phyloP scores from a whole-genome alignment of 2,329 filamentous ascomycete genomes.

The Ophiostoma triangulosporum region DNA sequence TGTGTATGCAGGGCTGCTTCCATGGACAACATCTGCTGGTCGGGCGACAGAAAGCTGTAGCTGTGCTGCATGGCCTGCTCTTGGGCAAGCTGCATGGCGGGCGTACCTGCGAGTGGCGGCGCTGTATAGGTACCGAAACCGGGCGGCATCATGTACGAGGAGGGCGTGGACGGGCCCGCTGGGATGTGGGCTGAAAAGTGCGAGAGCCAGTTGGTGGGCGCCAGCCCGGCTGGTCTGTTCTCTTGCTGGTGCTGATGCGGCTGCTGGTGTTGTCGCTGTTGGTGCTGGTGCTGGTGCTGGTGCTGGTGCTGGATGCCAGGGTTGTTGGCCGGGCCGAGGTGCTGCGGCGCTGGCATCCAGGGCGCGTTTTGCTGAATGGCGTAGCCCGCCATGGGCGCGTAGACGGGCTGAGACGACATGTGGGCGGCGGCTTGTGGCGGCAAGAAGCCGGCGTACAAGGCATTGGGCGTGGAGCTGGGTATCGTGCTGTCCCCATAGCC shows the following conservation, averaged over 20 bases:
- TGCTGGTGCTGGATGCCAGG: not conserved
- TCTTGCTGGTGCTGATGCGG: not conserved
- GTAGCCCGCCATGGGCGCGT: not conserved
- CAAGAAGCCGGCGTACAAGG: not conserved
- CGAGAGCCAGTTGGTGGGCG: not conserved
- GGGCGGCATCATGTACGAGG: not conserved
- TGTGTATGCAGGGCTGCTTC: not conserved
- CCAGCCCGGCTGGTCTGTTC: not conserved
- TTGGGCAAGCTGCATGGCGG: not conserved
- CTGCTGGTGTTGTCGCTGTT: too few relatives aligned
- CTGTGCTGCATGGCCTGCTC: not conserved
- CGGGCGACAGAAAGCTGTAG: not conserved
- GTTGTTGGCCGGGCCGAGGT: not conserved
- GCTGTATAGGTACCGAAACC: not conserved
- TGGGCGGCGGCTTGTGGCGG: not conserved
- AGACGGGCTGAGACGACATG: not conserved
- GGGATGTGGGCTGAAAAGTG: not conserved
- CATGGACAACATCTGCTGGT: not conserved
- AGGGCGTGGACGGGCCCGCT: not conserved
- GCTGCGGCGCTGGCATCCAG: not conserved
- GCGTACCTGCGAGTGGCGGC: not conserved
- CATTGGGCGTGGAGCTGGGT: not conserved
- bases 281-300: not conserved
- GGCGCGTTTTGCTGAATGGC: not conserved
- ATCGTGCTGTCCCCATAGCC: not conserved